Evolutionary conservation across 1,139 yeast species (phyloP).

Genomic region (Yamadazyma siamensis): DNA sequence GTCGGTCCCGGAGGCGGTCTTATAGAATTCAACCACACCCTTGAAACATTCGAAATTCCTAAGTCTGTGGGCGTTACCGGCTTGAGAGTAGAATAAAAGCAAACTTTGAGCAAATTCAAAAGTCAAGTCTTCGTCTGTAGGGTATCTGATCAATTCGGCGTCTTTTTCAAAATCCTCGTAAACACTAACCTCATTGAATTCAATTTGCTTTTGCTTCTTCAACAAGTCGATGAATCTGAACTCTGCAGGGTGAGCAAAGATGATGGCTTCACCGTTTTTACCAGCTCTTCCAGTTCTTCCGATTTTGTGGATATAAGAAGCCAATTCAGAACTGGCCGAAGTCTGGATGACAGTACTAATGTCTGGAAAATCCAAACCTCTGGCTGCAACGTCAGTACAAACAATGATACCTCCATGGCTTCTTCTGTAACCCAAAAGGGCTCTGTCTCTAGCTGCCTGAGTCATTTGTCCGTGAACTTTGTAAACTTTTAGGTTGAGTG

Average conservation of each 20-base stretch:
- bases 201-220: slow-evolving; percentile 44
- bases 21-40: slow-evolving; percentile 9
- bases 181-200: slow-evolving; percentile 33
- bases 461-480: slow-evolving; percentile 67
- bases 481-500: slow-evolving; percentile 14
- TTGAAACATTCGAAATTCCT: slow-evolving; percentile 7
- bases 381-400: slow-evolving; percentile 92
- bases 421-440: slow-evolving; percentile 54
- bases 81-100: slow-evolving; percentile 31
- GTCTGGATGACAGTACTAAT: slow-evolving; percentile 81
- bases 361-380: slow-evolving; percentile 92
- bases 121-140: slow-evolving; percentile 5
- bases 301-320: slow-evolving; percentile 85
- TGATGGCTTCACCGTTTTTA: slow-evolving; percentile 61
- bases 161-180: slow-evolving; percentile 13
- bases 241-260: slow-evolving; percentile 49
- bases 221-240: slow-evolving; percentile 44
- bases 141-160: slow-evolving; percentile 10
- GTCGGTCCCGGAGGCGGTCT: slow-evolving; percentile 2
- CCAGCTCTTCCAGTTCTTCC: slow-evolving; percentile 98
- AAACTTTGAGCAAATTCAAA: slow-evolving; percentile 22
- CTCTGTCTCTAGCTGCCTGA: slow-evolving; percentile 60
- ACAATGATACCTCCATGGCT: slow-evolving; percentile 56
- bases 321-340: slow-evolving; percentile 68
- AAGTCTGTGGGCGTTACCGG: slow-evolving; percentile 25